phyloP scores from a whole-genome alignment of 331 rosid genomes.

The Quercus lobata region DNA sequence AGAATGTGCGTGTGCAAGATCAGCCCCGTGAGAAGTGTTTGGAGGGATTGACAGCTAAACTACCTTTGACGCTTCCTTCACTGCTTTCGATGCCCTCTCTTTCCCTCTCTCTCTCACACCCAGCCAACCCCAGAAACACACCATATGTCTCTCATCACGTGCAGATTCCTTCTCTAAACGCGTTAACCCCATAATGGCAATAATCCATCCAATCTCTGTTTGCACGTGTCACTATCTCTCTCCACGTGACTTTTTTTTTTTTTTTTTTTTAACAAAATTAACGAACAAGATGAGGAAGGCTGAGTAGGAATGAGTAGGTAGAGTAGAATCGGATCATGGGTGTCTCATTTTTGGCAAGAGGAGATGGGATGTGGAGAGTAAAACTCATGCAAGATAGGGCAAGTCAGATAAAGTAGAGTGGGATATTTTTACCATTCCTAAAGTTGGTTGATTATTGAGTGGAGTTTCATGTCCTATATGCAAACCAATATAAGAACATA shows the following conservation, averaged over 20 bases:
- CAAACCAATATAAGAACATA: too few species aligned
- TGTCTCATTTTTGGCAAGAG: too few species aligned
- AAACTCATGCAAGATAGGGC: too few species aligned
- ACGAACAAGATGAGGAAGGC: too few species aligned
- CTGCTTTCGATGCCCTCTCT: conserved; percentile 40
- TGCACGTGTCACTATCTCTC: conserved; percentile 23
- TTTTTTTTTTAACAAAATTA: background rate
- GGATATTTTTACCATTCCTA: too few species aligned
- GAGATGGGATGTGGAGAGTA: too few species aligned
- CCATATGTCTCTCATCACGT: conserved; percentile 30
- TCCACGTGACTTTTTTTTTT: background rate
- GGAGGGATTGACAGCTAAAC: conserved; percentile 85
- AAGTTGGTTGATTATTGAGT: too few species aligned
- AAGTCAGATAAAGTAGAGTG: too few species aligned
- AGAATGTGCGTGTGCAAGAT: background rate
- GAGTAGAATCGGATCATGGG: too few species aligned
- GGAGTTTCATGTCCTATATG: too few species aligned
- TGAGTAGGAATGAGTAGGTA: too few species aligned
- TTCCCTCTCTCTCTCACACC: background rate
- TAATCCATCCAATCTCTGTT: background rate
- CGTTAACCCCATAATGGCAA: conserved; percentile 10
- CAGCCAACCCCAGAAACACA: background rate
- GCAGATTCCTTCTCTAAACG: conserved; percentile 54
- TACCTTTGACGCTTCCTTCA: conserved; percentile 52
- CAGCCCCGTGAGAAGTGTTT: conserved; percentile 60